These are phyloP conservation scores for Allomyces macrogynus DNA, from an alignment of 192 early-diverging fungal genomes.

Conservation along the genomic window DNA sequence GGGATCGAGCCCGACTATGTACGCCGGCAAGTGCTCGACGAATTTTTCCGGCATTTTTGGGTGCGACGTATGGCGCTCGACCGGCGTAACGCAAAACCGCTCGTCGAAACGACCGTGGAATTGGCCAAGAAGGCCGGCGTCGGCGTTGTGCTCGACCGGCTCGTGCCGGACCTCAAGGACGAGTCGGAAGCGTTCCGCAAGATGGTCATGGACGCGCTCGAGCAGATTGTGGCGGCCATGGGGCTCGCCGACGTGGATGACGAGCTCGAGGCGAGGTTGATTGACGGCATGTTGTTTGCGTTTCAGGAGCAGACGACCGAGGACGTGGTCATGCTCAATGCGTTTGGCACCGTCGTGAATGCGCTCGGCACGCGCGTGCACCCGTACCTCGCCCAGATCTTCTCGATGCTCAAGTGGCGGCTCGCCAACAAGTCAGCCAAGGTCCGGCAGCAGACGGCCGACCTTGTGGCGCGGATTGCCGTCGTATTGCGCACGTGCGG, in stretches of 20 bases:
- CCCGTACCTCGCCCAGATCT: conserved; percentile 84
- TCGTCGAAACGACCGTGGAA: conserved; percentile 92
- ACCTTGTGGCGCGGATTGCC: conserved; percentile 82
- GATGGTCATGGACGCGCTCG: conserved; percentile 97
- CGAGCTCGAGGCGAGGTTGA: conserved; percentile 78
- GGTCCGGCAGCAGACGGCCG: conserved; percentile 93
- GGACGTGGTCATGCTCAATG: conserved; percentile 78
- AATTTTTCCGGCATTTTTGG: conserved; percentile 95
- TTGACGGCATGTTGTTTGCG: conserved; percentile 91
- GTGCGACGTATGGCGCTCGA: conserved; percentile 92
- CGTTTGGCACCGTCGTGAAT: conserved; percentile 86
- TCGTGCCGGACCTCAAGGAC: conserved; percentile 88
- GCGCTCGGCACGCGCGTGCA: conserved; percentile 71
- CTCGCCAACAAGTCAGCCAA: conserved; percentile 92
- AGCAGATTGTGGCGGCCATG: conserved; percentile 47
- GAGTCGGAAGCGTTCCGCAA: conserved; percentile 79
- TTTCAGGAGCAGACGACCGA: conserved; percentile 98
- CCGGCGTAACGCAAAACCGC: conserved; percentile 71
- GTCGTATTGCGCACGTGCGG: conserved; percentile 84
- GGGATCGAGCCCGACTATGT: conserved; percentile 75
- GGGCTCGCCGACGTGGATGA: conserved; percentile 83
- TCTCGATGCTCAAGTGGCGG: conserved; percentile 84
- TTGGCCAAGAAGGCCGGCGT: conserved; percentile 84
- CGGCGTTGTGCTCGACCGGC: conserved; percentile 62
- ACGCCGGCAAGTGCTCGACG: conserved; percentile 74